Evolutionary conservation across 495 filamentous ascomycete genomes (phyloP).

Genomic region (Cairneyella variabilis): DNA sequence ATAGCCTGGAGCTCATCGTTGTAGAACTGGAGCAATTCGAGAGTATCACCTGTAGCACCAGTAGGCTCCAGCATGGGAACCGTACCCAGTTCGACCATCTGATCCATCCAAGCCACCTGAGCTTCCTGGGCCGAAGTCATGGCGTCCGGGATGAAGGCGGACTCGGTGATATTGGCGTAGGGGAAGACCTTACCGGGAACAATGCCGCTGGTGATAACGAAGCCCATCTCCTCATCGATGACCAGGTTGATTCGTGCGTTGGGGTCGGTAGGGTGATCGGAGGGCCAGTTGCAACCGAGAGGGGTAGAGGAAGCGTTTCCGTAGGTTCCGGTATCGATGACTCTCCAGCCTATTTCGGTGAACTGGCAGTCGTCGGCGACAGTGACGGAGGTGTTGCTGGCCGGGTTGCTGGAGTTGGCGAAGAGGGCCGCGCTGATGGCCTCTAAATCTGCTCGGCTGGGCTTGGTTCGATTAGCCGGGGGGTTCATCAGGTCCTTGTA

Average conservation of each 20-base stretch:
- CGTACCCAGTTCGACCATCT: neutral
- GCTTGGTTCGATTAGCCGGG: constrained; percentile 5
- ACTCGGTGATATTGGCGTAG: constrained; percentile 3
- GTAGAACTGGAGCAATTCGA: constrained; percentile 9
- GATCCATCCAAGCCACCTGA: neutral
- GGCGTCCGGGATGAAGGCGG: constrained; percentile 5
- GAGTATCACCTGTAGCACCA: constrained; percentile 2
- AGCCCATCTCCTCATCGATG: constrained; percentile 8
- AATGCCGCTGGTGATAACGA: constrained; percentile 7
- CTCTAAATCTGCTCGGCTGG: constrained; percentile 2
- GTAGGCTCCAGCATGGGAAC: neutral
- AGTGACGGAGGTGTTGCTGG: constrained; percentile 1
- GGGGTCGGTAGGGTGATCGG: constrained; percentile 6
- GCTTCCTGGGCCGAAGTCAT: constrained; percentile 8
- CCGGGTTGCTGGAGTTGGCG: neutral
- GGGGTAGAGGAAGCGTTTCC: constrained; percentile 4
- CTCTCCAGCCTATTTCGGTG: constrained; percentile 10
- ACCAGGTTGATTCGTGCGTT: constrained; percentile 9
- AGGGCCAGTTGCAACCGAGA: constrained; percentile 6
- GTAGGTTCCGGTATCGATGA: constrained; percentile 2
- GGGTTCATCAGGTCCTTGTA: constrained; percentile 1
- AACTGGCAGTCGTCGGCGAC: constrained; percentile 7
- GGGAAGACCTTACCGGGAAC: constrained; percentile 9
- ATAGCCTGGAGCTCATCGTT: constrained; percentile 11
- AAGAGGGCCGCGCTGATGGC: constrained; percentile 1